Evolutionary conservation across 176 grass and related monocot genomes (phyloP), one percentile per base, ranked within the genome.

Genomic region (Elaeis guineensis): DNA sequence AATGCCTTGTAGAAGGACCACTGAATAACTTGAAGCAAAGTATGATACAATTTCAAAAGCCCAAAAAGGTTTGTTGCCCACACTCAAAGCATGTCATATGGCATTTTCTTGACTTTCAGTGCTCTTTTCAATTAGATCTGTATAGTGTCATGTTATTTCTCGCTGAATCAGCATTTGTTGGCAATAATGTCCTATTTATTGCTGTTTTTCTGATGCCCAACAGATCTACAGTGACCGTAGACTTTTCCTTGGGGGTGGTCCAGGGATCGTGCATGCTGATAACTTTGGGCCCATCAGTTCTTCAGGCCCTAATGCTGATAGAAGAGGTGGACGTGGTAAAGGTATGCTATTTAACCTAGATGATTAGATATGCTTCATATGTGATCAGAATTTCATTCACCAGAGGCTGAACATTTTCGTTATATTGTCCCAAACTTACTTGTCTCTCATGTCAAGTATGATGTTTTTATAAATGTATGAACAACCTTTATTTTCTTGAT

Each of bases 31-130:
- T 99, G 76, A 99, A 99, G 64, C 94, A 99, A 82, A 99, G 94
- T 81, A 99, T 99, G 94, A 88, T 99, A 58, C 94, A 99, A 76
- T 99, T 99, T 89, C 94, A 99, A 69, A 99, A 99, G 62, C 94
- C 94, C 0, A 99, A 93, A 89, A 99, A 99, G 85, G 94, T 98
- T 35, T 50, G 56, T 69, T 1, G 0, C 63, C 44, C 52, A 59
- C 62, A 49, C 35, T 14, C 9, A 44, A 44, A 44, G 11, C 11
- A 44, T 44, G 35, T 44, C 8, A 14, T 44, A 12, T 9, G 35
- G 35, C 35, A 44, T 12, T 44, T 44, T 44, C 35, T 44, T 44
- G 35, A 44, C 35, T 44, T 44, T 44, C 35, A 11, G 11, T 44
- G 35, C 3, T 44, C 9, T 44, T 44, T 44, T 44, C 35, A 44